Percentiles rank a stretch among this genome's conserved stretches.
These are phyloP conservation scores for Scutellaria baicalensis DNA, from an alignment of 257 asterid species.

Conservation along the genomic window DNA sequence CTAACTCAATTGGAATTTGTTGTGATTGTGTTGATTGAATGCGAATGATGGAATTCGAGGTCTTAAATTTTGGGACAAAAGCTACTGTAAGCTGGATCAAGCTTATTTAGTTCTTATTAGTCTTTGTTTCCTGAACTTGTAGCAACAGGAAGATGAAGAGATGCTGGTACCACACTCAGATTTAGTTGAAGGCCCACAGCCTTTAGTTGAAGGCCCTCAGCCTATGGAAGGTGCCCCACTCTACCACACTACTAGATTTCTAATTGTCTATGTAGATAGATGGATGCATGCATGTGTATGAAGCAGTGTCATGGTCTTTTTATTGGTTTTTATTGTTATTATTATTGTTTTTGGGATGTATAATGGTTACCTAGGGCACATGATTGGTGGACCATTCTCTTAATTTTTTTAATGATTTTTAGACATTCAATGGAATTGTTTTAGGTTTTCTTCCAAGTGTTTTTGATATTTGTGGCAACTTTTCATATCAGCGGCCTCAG, in stretches of 20 bases:
- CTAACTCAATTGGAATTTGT: conserved; percentile 12
- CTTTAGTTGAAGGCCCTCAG: conserved; percentile 75
- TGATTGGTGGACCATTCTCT: not conserved
- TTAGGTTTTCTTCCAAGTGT: not conserved
- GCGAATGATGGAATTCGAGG: conserved; percentile 16
- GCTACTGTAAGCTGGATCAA: conserved; percentile 40
- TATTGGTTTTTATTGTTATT: not conserved
- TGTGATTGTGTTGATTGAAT: conserved; percentile 19
- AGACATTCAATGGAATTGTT: not conserved
- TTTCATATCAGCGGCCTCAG: conserved; percentile 35
- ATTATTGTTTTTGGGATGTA: not conserved
- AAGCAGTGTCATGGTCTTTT: not conserved
- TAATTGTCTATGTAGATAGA: not conserved
- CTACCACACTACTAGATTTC: conserved; percentile 4
- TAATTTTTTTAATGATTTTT: not conserved
- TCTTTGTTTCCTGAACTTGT: conserved; percentile 15
- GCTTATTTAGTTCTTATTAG: not conserved
- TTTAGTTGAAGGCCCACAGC: conserved; percentile 78
- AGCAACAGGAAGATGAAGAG: conserved; percentile 90
- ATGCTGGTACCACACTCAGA: conserved; percentile 89
- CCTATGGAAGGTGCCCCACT: conserved; percentile 74
- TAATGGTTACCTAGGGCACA: not conserved
- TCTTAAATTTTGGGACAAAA: conserved; percentile 7
- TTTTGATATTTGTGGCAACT: not conserved
- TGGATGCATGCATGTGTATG: conserved; percentile 9